Evolutionary conservation across 805 yeast genomes (phyloP).

Genomic region (Schizosaccharomyces osmophilus): DNA sequence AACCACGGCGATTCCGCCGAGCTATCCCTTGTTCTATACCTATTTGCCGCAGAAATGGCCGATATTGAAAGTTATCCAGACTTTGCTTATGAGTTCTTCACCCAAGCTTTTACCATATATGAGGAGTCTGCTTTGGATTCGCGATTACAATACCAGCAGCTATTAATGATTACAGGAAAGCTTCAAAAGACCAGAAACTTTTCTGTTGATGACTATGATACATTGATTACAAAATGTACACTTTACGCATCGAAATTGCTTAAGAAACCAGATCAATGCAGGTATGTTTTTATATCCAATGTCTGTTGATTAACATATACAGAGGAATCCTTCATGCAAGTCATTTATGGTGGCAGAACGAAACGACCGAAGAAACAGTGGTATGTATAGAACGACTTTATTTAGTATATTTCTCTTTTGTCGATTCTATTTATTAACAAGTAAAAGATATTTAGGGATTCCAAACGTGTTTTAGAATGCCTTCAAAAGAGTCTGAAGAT

Average conservation of each 20-base stretch:
- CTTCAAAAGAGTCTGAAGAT: slow-evolving; percentile 67
- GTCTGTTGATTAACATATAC: neutral
- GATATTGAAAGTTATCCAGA: slow-evolving; percentile 47
- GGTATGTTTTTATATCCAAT: neutral
- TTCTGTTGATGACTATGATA: slow-evolving; percentile 48
- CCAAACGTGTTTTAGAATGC: slow-evolving; percentile 70
- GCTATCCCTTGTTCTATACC: slow-evolving; percentile 21
- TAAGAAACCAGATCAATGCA: slow-evolving; percentile 71
- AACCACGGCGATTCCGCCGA: slow-evolving; percentile 14
- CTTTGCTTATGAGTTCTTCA: slow-evolving; percentile 66
- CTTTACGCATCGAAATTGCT: slow-evolving; percentile 68
- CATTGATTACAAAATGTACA: slow-evolving; percentile 61
- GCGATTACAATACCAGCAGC: slow-evolving; percentile 27
- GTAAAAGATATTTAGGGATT: slow-evolving; percentile 19
- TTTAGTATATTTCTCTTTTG: neutral
- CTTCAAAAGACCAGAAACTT: slow-evolving; percentile 29
- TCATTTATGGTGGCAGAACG: slow-evolving; percentile 62
- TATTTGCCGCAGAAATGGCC: slow-evolving; percentile 49
- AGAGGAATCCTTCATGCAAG: slow-evolving; percentile 70
- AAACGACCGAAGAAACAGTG: neutral
- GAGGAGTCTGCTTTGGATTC: slow-evolving; percentile 40
- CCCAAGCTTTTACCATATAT: slow-evolving; percentile 64
- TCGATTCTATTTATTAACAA: neutral
- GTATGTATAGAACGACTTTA: neutral
- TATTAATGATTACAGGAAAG: slow-evolving; percentile 25